Evolutionary conservation across 208 protist species (phyloP).

Genomic region (Leishmania braziliensis): DNA sequence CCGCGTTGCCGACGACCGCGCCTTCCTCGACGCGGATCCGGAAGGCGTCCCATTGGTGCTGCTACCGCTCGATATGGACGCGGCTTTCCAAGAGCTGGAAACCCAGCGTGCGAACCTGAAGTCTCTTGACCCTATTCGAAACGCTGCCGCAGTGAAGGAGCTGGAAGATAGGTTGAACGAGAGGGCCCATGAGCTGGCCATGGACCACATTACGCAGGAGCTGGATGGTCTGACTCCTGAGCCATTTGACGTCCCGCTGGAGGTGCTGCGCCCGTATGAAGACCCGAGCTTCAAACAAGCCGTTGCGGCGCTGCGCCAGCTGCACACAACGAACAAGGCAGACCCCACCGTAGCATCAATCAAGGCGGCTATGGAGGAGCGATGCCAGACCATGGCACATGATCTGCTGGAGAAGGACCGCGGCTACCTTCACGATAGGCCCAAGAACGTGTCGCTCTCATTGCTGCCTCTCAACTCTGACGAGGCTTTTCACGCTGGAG

Average conservation of each 20-base stretch:
- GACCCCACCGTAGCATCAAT: constrained; percentile 27
- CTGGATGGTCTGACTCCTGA: constrained; percentile 38
- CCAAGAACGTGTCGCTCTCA: constrained; percentile 41
- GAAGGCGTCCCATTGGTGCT: constrained; percentile 48
- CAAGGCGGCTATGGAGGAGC: constrained; percentile 54
- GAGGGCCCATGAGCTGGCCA: constrained; percentile 48
- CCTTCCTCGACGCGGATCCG: constrained; percentile 48
- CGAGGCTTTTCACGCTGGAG: constrained; percentile 31
- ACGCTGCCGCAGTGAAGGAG: constrained; percentile 37
- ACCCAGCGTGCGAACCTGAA: constrained; percentile 52
- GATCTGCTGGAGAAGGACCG: constrained; percentile 48
- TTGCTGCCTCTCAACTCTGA: constrained; percentile 44
- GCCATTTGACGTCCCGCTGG: constrained; percentile 47
- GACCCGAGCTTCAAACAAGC: constrained; percentile 29
- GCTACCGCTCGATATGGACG: constrained; percentile 52
- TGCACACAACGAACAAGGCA: constrained; percentile 11
- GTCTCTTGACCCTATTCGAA: constrained; percentile 22
- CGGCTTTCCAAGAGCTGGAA: constrained; percentile 59
- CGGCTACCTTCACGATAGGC: constrained; percentile 41
- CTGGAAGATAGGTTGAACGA: constrained; percentile 44
- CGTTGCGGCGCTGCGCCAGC: constrained; percentile 24
- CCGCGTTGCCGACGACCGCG: constrained; percentile 45
- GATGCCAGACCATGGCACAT: constrained; percentile 55
- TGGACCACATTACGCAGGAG: constrained; percentile 31
- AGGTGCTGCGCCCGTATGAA: constrained; percentile 48